Evolutionary conservation across 2,329 filamentous ascomycete genomes (phyloP).

Genomic region (Calonectria montana): DNA sequence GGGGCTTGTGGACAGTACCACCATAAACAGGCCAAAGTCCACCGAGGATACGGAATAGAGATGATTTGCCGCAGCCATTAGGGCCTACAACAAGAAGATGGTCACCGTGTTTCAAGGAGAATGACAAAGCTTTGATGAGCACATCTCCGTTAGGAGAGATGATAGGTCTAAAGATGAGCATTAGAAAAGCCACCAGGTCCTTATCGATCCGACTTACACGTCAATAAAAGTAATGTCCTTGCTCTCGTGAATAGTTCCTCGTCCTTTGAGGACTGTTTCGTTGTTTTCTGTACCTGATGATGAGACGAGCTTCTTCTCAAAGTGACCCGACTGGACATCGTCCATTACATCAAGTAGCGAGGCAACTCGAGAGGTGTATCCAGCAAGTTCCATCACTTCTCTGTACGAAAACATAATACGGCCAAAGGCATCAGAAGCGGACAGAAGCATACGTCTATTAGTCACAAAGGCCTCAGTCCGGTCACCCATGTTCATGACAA

Average conservation of each 20-base stretch:
- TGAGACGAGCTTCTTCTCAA: conserved; percentile 96
- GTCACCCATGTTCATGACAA: conserved; percentile 75
- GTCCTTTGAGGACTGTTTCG: conserved; percentile 82
- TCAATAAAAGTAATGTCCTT: conserved; percentile 85
- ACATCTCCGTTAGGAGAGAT: conserved; percentile 97
- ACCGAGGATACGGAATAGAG: conserved; percentile 94
- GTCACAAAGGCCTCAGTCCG: conserved; percentile 86
- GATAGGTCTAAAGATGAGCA: conserved; percentile 70
- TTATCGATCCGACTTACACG: conserved; percentile 64
- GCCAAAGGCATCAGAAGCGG: conserved; percentile 94
- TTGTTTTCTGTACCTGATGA: conserved; percentile 86
- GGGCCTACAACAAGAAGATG: conserved; percentile 95
- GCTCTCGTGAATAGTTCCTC: conserved; percentile 86
- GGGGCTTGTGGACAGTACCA: conserved; percentile 90
- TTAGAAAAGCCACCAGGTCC: not conserved
- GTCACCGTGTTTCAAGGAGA: conserved; percentile 86
- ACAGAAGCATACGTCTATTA: conserved; percentile 90
- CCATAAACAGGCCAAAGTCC: conserved; percentile 98
- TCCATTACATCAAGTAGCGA: conserved; percentile 93
- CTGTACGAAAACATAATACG: conserved; percentile 98
- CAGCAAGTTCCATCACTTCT: conserved; percentile 94
- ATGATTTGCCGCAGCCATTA: conserved; percentile 97
- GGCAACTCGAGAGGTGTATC: conserved; percentile 93
- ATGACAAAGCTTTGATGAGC: conserved; percentile 85
- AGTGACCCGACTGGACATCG: conserved; percentile 88